phyloP scores from a whole-genome alignment of 2,329 filamentous ascomycete genomes.

The Hortaea sp. region DNA sequence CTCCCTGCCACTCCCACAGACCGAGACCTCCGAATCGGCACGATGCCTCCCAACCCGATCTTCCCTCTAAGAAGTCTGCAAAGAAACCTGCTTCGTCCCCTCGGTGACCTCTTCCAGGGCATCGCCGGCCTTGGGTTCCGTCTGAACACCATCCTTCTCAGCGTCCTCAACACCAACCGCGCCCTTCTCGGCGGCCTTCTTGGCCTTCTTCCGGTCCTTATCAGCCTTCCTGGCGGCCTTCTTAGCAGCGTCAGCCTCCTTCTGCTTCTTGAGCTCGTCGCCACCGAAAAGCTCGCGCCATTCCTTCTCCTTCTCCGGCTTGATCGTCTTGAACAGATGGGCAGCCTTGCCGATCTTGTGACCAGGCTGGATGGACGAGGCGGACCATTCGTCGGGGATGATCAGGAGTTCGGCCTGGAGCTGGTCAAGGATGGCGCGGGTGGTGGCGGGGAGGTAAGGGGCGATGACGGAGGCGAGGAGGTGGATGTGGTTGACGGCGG shows the following conservation, averaged over 20 bases:
- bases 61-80: slow-evolving; percentile 29
- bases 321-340: slow-evolving; percentile 72
- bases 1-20: neutral
- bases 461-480: slow-evolving; percentile 68
- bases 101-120: slow-evolving; percentile 35
- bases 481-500: slow-evolving; percentile 76
- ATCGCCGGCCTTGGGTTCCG: slow-evolving; percentile 25
- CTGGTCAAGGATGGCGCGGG: slow-evolving; percentile 66
- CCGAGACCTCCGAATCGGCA: neutral
- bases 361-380: slow-evolving; percentile 50
- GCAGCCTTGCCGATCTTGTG: slow-evolving; percentile 72
- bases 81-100: slow-evolving; percentile 34
- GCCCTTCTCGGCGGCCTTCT: slow-evolving; percentile 31
- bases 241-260: slow-evolving; percentile 54
- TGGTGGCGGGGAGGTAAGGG: slow-evolving; percentile 78
- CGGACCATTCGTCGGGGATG: slow-evolving; percentile 49
- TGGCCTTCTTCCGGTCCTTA: slow-evolving; percentile 55
- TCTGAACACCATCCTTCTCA: slow-evolving; percentile 55
- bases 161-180: slow-evolving; percentile 76
- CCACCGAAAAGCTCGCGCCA: slow-evolving; percentile 69
- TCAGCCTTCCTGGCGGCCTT: slow-evolving; percentile 50
- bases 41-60: neutral
- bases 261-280: slow-evolving; percentile 53
- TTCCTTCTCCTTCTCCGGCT: slow-evolving; percentile 69
- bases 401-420: slow-evolving; percentile 41